A percentile compares a stretch with the other conserved stretches of the same genome.
phyloP scores from a whole-genome alignment of 78 protist species.

The Dictyostelium capitatum region DNA sequence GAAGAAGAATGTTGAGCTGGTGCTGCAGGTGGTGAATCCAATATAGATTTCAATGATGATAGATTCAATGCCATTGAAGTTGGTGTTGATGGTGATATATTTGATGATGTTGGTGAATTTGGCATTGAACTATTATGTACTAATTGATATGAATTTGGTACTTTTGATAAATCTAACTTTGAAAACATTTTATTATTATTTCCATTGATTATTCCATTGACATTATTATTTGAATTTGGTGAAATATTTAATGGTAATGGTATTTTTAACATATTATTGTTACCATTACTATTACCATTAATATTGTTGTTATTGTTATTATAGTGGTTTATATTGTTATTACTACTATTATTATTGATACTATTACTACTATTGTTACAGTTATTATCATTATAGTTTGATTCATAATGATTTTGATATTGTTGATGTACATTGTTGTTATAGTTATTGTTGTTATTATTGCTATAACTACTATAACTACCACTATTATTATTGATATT shows the following conservation, averaged over 20 bases:
- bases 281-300: background rate
- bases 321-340: background rate
- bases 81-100: slow-evolving; percentile 7
- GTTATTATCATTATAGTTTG: background rate
- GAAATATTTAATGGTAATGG: background rate
- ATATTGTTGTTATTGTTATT: background rate
- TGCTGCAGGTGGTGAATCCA: slow-evolving; percentile 9
- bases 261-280: background rate
- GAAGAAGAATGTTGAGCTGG: background rate
- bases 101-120: background rate
- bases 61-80: slow-evolving; percentile 7
- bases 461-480: no score
- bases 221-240: background rate
- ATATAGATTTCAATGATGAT: slow-evolving; percentile 1
- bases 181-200: background rate
- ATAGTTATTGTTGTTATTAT: no score
- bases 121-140: slow-evolving; percentile 2
- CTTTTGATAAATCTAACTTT: slow-evolving; percentile 25
- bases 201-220: background rate
- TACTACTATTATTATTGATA: background rate
- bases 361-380: background rate
- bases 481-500: no score
- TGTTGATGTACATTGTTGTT: background rate
- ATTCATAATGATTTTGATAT: no score
- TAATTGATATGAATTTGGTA: background rate